A percentile compares a stretch with the other conserved stretches of the same genome.
Conservation (phyloP, 2,329 filamentous ascomycete genomes). For the Colletotrichum sp. region DNA sequence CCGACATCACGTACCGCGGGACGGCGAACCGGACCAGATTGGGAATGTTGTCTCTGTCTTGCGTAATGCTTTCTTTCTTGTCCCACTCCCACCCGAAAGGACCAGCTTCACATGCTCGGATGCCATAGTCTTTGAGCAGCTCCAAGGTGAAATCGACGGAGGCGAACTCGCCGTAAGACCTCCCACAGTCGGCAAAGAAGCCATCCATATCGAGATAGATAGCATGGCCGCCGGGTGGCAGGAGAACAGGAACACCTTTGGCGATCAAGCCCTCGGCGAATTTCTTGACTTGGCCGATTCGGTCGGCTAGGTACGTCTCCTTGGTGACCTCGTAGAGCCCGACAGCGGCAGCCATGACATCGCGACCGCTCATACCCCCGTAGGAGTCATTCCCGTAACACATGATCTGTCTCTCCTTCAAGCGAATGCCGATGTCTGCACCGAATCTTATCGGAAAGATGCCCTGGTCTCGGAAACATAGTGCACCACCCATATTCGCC, state of each 20-base stretch:
- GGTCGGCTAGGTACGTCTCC: not conserved
- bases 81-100: not conserved
- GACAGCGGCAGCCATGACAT: not conserved
- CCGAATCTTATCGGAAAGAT: not conserved
- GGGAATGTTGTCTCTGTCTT: not conserved
- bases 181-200: not conserved
- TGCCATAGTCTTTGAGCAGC: not conserved
- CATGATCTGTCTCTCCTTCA: not conserved
- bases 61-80: not conserved
- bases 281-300: not conserved
- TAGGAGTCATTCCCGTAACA: not conserved
- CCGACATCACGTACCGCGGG: not conserved
- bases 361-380: not conserved
- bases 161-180: not conserved
- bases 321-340: not conserved
- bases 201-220: not conserved
- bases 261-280: not conserved
- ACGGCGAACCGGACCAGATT: not conserved
- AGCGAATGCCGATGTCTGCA: not conserved
- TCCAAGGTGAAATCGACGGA: not conserved
- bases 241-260: not conserved
- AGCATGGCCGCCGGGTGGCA: not conserved
- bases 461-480: not conserved
- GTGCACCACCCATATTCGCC: constrained; percentile 27
- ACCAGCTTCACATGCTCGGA: not conserved